These are phyloP conservation scores for Peronosclerospora sorghi DNA, from an alignment of 352 stramenopile species.

Conservation along the genomic window DNA sequence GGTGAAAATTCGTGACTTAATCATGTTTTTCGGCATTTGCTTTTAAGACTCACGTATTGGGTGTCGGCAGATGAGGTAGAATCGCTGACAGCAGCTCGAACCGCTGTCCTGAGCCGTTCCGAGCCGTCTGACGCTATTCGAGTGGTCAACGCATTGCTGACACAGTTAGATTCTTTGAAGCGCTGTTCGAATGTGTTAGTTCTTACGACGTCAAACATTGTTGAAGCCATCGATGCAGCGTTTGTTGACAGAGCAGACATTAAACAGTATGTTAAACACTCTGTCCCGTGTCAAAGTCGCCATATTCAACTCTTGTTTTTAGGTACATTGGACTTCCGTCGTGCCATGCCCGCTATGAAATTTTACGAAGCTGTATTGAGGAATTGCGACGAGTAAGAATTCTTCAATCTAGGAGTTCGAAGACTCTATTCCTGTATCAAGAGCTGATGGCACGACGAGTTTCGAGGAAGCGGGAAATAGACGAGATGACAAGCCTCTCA, in stretches of 20 bases:
- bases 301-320: not conserved
- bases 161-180: slow-evolving; percentile 81
- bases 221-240: slow-evolving; percentile 82
- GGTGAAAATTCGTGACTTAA: slow-evolving; percentile 18
- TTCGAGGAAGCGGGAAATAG: slow-evolving; percentile 29
- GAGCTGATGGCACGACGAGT: slow-evolving; percentile 14
- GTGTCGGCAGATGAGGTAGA: slow-evolving; percentile 82
- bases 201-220: slow-evolving; percentile 91
- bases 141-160: slow-evolving; percentile 88
- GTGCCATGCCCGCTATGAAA: slow-evolving; percentile 59
- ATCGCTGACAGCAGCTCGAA: slow-evolving; percentile 78
- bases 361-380: slow-evolving; percentile 70
- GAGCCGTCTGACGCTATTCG: slow-evolving; percentile 88
- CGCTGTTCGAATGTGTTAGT: slow-evolving; percentile 84
- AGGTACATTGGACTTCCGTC: slow-evolving; percentile 63
- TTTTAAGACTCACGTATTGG: not conserved
- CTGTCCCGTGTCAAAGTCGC: not conserved
- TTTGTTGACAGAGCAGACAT: slow-evolving; percentile 91
- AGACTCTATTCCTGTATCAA: slow-evolving; percentile 15
- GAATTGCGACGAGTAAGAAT: slow-evolving; percentile 76
- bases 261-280: slow-evolving; percentile 59
- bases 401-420: slow-evolving; percentile 13
- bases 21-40: not conserved
- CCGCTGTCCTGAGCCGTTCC: slow-evolving; percentile 45
- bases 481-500: slow-evolving; percentile 24